Base-by-base conservation (phyloP, 2,329 filamentous ascomycete species). In the Sclerotinia nivalis region DNA sequence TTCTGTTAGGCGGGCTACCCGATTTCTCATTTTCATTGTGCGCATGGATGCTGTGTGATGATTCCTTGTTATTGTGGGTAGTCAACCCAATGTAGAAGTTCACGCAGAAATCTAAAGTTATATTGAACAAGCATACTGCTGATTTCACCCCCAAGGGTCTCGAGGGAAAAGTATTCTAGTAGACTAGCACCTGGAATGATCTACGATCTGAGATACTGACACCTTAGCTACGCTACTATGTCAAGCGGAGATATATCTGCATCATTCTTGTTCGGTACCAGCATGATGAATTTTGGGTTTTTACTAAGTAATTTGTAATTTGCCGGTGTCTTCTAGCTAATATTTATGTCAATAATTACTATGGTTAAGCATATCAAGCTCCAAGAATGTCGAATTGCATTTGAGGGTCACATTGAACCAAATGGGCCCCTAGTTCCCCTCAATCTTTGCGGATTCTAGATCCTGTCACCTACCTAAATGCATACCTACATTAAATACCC, bases 221-320 rank as follows among this genome's bases (percentile, higher is more conserved):
- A 37, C 7, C 59, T 61, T 61, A 18, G 43, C 28, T 61, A 25
- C 25, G 4, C 20, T 18, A 62, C 31, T 10, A 50, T 62, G 60
- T 62, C 60, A 49, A 50, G 31, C 60, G 20, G 60, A 64, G 22
- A 64, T 50, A 64, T 64, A 50, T 34, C 25, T 50, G 31, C 60
- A 64, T 64, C 31, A 50, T 64, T 25, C 34, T 13, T 40, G 0
- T 37, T 64, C 45, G 22, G 22, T 37, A 50, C 45, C 45, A 40
- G 37, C 45, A 64, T 20, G 5, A 25, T 40, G 45, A 64, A 34
- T 20, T 20, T 18, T n/a, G 13, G 45, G 10, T 6, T 20, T 8
- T 31, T 45, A 5, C 43, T 8, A 34, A 34, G 59, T 15, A 45
- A 18, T 22, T n/a, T 34, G 22, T 40, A 50, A 25, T 50, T 18